These are phyloP conservation scores for Apiospora rasikravindrae DNA, from an alignment of 2,329 filamentous ascomycete species.

Conservation along the genomic window DNA sequence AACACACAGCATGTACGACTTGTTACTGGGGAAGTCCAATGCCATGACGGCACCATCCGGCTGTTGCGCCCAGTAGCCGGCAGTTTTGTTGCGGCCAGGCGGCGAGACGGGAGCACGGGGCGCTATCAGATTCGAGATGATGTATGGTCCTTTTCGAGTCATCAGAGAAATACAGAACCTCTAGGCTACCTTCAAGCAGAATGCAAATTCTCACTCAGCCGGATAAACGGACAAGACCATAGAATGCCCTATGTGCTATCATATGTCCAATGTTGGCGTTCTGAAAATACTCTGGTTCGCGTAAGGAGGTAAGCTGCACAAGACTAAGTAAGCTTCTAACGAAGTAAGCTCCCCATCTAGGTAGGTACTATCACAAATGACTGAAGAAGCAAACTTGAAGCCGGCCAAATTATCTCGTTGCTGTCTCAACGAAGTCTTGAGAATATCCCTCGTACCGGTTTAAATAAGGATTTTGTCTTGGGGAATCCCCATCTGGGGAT, in stretches of 20 bases:
- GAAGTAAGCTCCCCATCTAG: no score
- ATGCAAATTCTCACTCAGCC: background rate
- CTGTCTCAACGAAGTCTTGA: background rate
- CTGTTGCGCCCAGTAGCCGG: constrained; percentile 36
- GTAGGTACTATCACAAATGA: no score
- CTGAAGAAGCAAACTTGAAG: background rate
- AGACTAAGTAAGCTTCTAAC: background rate
- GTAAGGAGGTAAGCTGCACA: background rate
- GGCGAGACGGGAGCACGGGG: background rate
- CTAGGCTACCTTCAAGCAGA: background rate
- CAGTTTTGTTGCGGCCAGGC: background rate
- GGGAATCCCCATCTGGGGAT: background rate
- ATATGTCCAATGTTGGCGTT: background rate
- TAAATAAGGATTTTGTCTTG: background rate
- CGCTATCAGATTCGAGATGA: background rate
- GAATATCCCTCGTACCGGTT: background rate
- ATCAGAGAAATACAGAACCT: no score
- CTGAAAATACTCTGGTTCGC: background rate
- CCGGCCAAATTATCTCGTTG: background rate
- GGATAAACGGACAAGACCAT: background rate
- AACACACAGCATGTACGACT: constrained; percentile 65
- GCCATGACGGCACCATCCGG: constrained; percentile 66
- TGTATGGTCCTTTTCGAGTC: background rate
- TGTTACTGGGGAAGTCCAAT: constrained; percentile 73
- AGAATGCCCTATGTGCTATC: background rate